These are phyloP conservation scores for Salinomyces thailandicus DNA, from an alignment of 2,329 filamentous ascomycete genomes.

Conservation along the genomic window DNA sequence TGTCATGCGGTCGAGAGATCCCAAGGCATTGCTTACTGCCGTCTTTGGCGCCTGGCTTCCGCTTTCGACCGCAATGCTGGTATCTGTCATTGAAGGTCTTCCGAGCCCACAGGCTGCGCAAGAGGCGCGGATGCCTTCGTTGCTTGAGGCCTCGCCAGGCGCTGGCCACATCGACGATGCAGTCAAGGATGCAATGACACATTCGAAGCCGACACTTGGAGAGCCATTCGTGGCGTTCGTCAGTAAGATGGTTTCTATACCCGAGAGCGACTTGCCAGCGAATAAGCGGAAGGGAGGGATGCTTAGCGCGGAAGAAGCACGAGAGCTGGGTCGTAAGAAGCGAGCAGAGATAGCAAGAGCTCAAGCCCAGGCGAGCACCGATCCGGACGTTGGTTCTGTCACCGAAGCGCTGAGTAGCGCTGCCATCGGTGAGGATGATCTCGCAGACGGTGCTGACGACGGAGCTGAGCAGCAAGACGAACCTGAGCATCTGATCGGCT, in stretches of 20 bases:
- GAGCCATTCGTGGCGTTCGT: conserved; percentile 87
- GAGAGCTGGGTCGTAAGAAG: conserved; percentile 78
- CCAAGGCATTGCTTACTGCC: conserved; percentile 70
- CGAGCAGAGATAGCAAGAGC: conserved; percentile 76
- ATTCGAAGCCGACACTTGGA: conserved; percentile 59
- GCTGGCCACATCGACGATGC: conserved; percentile 56
- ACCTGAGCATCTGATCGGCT: conserved; percentile 83
- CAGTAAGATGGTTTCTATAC: conserved; percentile 95
- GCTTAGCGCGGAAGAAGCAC: conserved; percentile 79
- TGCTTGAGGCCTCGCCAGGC: conserved; percentile 73
- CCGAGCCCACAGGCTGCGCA: conserved; percentile 77
- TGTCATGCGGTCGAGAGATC: conserved; percentile 71
- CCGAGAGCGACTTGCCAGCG: conserved; percentile 79
- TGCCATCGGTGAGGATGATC: conserved; percentile 45
- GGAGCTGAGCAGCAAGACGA: conserved; percentile 42
- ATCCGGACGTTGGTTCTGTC: conserved; percentile 45
- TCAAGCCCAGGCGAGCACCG: conserved; percentile 46
- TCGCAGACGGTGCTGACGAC: conserved; percentile 45
- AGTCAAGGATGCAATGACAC: conserved; percentile 69
- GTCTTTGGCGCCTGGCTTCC: conserved; percentile 87
- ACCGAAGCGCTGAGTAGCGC: conserved; percentile 51
- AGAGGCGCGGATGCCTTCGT: conserved; percentile 62
- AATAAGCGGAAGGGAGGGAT: conserved; percentile 65
- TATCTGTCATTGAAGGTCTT: conserved; percentile 87
- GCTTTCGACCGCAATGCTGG: conserved; percentile 79